Evolutionary conservation across 177 flowering plant species (phyloP), one percentile per base, ranked within the genome.

Genomic region (Vitis hybrid): DNA sequence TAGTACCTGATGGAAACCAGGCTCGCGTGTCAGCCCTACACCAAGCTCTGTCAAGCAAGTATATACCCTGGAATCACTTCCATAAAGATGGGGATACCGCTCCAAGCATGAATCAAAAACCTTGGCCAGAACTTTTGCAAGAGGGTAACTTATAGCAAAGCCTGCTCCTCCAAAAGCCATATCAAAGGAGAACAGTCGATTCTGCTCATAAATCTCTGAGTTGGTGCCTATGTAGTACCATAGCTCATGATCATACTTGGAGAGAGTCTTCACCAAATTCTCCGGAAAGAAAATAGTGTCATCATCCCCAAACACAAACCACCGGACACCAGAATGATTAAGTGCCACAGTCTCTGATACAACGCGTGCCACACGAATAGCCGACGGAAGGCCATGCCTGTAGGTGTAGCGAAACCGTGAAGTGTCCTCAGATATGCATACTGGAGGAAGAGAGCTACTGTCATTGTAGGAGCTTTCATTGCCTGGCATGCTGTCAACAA

Each of bases 261-360:
- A 80, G 1, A 89, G 85, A 0, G 87, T 84, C 76, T 71, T 81
- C 71, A 69, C 84, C 70, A 90, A 56, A 78, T 87, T 90, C 31
- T 82, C 89, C 0, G 85, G 79, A 51, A 90, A 79, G 77, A 92
- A 88, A 7, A 88, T 65, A 0, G 94, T 91, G 75, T 91, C 92
- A 65, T 91, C 97, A 18, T 90, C 97, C 13, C 94, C 91, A 53
- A 91, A 88, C 2, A 90, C 94, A 62, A 77, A 92, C 97, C 97
- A 92, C 74, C 85, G 53, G 10, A 87, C 89, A 12, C 77, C 72
- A 0, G 86, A 49, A 44, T 80, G 81, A 69, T 80, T 81, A 0
- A 81, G 74, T 0, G 76, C 74, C 24, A 91, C 88, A 1, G 85
- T 79, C 77, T 89, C 97, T 1, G 59, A 60, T 0, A 91, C 88